Evolutionary conservation across 2,329 filamentous ascomycete species (phyloP).

Genomic region (Talaromyces sp.): DNA sequence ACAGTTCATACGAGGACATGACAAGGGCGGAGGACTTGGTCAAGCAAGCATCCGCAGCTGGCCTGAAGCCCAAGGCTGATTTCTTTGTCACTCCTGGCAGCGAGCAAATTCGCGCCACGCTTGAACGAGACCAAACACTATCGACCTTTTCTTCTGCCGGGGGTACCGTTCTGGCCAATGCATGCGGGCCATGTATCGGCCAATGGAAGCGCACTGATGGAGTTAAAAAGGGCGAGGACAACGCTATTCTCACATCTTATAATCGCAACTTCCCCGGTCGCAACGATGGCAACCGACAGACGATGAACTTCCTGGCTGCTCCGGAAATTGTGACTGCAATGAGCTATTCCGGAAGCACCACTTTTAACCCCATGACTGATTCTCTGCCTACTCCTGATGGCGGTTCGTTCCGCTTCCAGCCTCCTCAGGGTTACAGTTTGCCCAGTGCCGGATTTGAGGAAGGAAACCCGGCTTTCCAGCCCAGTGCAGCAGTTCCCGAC

Average conservation of each 20-base stretch:
- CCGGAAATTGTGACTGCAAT: constrained; percentile 96
- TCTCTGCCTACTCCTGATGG: constrained; percentile 73
- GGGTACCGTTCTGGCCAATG: constrained; percentile 86
- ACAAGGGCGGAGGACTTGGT: constrained; percentile 88
- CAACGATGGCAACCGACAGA: constrained; percentile 92
- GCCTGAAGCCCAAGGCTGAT: constrained; percentile 78
- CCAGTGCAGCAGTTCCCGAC: constrained; percentile 67
- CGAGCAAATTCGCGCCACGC: constrained; percentile 91
- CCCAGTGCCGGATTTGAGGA: constrained; percentile 71
- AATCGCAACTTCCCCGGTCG: constrained; percentile 97
- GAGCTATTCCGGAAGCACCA: constrained; percentile 84
- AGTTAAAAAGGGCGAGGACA: constrained; percentile 74
- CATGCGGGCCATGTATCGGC: constrained; percentile 88
- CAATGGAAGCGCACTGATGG: constrained; percentile 93
- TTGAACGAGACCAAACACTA: constrained; percentile 83
- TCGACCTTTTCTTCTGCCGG: constrained; percentile 80
- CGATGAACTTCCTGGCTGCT: constrained; percentile 98
- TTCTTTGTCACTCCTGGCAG: constrained; percentile 97
- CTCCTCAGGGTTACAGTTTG: constrained; percentile 59
- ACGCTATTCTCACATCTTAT: constrained; percentile 95
- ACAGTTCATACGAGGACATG: constrained; percentile 99
- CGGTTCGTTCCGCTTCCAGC: constrained; percentile 74
- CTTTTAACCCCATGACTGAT: constrained; percentile 94
- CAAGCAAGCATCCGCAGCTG: constrained; percentile 83
- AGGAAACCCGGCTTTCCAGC: constrained; percentile 69